Conservation (phyloP, 2,329 filamentous ascomycete genomes). For the Penicillium corylophilum region DNA sequence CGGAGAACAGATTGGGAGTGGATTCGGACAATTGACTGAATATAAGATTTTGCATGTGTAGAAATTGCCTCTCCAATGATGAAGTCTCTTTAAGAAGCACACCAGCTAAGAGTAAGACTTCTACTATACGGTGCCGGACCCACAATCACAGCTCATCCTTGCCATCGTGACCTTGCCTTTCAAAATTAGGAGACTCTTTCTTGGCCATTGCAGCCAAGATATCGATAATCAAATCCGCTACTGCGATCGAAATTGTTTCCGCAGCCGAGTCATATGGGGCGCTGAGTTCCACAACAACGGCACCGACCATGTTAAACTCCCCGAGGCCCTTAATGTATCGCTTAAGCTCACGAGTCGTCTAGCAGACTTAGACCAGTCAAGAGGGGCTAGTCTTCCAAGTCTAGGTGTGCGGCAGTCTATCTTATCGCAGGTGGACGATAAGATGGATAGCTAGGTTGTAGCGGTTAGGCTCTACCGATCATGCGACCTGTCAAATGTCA, state of each 20-base stretch:
- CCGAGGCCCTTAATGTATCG: constrained; percentile 19
- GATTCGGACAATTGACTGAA: no score
- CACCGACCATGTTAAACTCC: constrained; percentile 21
- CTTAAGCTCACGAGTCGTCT: constrained; percentile 22
- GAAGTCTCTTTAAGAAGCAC: background rate
- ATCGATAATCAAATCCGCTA: constrained; percentile 31
- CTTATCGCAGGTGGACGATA: no score
- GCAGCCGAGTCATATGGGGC: constrained; percentile 33
- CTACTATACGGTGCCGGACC: background rate
- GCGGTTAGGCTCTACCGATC: no score
- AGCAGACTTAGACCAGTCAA: no score
- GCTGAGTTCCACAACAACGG: constrained; percentile 47
- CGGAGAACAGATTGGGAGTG: no score
- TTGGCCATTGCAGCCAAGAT: constrained; percentile 31
- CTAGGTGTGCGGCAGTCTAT: no score
- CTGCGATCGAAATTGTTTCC: constrained; percentile 29
- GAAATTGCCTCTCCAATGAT: no score
- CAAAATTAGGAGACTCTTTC: constrained; percentile 7
- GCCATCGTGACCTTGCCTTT: background rate
- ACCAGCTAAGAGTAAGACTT: background rate
- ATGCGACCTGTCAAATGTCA: background rate
- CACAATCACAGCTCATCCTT: constrained; percentile 2
- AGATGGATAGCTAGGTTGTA: no score
- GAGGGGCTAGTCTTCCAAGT: no score
- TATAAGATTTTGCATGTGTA: no score